A percentile compares a stretch with the other conserved stretches of the same genome.
Conservation (phyloP, 805 yeast genomes). For the Kodamaea kakaduensis region DNA sequence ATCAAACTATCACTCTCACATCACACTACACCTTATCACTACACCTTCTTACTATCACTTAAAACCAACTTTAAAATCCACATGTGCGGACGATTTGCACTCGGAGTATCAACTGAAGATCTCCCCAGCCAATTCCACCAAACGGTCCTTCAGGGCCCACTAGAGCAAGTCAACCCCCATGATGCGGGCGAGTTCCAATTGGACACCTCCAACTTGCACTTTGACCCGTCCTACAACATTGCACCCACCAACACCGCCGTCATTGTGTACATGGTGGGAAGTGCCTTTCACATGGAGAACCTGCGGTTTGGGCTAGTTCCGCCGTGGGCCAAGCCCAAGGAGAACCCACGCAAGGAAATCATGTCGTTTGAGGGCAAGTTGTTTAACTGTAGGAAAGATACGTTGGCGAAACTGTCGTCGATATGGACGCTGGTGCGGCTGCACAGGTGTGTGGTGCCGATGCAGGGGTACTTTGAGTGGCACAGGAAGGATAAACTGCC, state of each 20-base stretch:
- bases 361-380: constrained; percentile 42
- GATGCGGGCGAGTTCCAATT: not conserved
- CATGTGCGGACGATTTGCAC: constrained; percentile 67
- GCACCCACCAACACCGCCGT: constrained; percentile 58
- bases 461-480: constrained; percentile 91
- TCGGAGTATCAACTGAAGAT: constrained; percentile 35
- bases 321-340: constrained; percentile 50
- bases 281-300: constrained; percentile 32
- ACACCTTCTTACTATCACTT: too few relatives aligned
- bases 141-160: constrained; percentile 20
- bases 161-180: not conserved
- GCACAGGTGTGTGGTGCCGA: constrained; percentile 69
- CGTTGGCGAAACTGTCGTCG: constrained; percentile 42
- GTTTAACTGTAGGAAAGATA: constrained; percentile 74
- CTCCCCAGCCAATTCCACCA: constrained; percentile 27
- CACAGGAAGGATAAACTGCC: constrained; percentile 50
- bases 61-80: too few relatives aligned
- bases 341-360: constrained; percentile 23
- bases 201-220: constrained; percentile 10
- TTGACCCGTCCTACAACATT: constrained; percentile 49
- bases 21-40: too few relatives aligned
- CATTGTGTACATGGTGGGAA: constrained; percentile 20
- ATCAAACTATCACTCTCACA: too few relatives aligned
- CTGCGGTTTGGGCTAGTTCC: constrained; percentile 87
- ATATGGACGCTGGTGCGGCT: constrained; percentile 56